phyloP scores from a whole-genome alignment of 2,329 filamentous ascomycete genomes.

The Stachybotrys echinatus region DNA sequence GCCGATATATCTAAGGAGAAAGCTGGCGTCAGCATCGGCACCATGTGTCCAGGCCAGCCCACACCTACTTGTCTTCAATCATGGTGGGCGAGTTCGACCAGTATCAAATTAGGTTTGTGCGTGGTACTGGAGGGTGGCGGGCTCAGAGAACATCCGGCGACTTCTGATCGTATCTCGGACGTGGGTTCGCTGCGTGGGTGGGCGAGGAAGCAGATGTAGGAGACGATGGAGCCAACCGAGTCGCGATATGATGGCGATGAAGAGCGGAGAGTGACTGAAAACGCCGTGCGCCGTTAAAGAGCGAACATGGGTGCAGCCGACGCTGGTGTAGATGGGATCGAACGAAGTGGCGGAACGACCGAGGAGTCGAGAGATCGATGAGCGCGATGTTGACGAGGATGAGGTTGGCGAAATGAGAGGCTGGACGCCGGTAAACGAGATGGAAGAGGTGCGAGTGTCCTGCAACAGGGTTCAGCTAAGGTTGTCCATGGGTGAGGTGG shows the following conservation, averaged over 20 bases:
- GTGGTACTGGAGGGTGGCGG: slow-evolving; percentile 12
- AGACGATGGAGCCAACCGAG: not conserved
- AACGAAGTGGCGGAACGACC: not conserved
- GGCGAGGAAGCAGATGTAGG: not conserved
- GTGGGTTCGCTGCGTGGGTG: too few relatives aligned
- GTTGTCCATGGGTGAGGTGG: not conserved
- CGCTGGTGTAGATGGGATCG: not conserved
- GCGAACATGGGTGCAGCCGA: not conserved
- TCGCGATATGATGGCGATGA: not conserved
- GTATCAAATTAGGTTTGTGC: too few relatives aligned
- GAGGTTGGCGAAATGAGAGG: not conserved
- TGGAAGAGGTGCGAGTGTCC: not conserved
- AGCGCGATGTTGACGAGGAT: not conserved
- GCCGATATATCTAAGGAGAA: slow-evolving; percentile 61
- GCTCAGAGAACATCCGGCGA: not conserved
- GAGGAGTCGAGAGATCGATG: not conserved
- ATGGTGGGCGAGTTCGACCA: slow-evolving; percentile 14
- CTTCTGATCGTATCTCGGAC: too few relatives aligned
- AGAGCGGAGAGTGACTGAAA: not conserved
- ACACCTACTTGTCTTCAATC: slow-evolving; percentile 34
- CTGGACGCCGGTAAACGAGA: not conserved
- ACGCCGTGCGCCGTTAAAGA: not conserved
- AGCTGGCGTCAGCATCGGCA: slow-evolving; percentile 9
- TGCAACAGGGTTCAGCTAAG: not conserved
- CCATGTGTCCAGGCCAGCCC: slow-evolving; percentile 3